Percentiles rank a stretch among this genome's conserved stretches.
Conservation (phyloP, 2,329 filamentous ascomycete genomes). For the Hymenoscyphus fraxineus region DNA sequence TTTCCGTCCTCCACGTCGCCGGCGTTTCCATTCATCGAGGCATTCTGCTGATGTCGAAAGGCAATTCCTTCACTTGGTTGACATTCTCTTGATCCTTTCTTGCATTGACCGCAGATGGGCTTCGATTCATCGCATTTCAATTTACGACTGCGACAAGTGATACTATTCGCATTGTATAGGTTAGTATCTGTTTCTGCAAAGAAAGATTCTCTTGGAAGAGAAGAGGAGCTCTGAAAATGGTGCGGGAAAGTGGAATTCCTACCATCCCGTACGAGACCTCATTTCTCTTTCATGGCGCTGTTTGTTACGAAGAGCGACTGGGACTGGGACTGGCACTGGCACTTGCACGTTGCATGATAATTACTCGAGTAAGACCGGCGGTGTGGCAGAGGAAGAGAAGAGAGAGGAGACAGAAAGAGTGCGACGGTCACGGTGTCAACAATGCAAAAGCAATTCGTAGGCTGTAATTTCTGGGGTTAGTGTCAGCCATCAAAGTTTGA, state of each 20-base stretch:
- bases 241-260: conserved; percentile 7
- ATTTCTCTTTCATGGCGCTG: conserved; percentile 29
- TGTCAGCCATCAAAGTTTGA: background rate
- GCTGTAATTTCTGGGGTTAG: background rate
- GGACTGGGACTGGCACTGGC: background rate
- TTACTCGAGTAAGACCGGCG: background rate
- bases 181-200: background rate
- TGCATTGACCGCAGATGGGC: conserved; percentile 57
- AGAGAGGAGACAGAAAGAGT: background rate
- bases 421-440: background rate
- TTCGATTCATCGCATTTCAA: conserved; percentile 63
- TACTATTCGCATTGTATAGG: conserved; percentile 35
- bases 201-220: background rate
- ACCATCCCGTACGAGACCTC: conserved; percentile 39
- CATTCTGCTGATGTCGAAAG: conserved; percentile 67
- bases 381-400: background rate
- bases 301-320: background rate
- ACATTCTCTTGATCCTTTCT: conserved; percentile 55
- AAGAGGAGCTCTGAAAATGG: background rate
- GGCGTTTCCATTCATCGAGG: conserved; percentile 55
- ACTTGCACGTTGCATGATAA: background rate
- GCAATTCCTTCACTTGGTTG: conserved; percentile 59
- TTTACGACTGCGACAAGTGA: conserved; percentile 56
- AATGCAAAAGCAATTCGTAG: background rate
- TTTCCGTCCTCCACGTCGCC: conserved; percentile 38